Evolutionary conservation across 208 protist species (phyloP), one percentile per base, ranked within the genome.

Genomic region (Novymonas esmeraldas): DNA sequence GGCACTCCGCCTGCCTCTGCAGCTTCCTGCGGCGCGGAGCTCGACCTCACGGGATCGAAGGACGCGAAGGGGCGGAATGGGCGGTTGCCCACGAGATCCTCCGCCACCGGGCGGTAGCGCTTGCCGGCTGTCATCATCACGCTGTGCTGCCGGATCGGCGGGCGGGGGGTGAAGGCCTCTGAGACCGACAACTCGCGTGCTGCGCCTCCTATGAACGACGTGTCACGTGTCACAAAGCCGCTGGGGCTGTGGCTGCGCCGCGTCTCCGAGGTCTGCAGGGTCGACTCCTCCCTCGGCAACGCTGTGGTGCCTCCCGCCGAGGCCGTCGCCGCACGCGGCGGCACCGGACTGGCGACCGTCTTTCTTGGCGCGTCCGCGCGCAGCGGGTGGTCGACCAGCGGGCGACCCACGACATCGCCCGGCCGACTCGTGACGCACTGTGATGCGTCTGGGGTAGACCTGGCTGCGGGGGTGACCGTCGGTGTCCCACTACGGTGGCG

Each of bases 41-140:
- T 5, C 22, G 49, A 28, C 6, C 36, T 28, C n/a, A 33, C 46
- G 3, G 55, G 6, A 3, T 10, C 38, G 13, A 57, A 48, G 22
- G 46, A 36, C 2, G 13, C 26, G 36, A 48, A 28, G 34, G 61
- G 61, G 61, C 49, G 49, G 16, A 66, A 63, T 14, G 52, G 63
- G 5, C 38, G 52, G 45, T 62, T 62, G 0, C 39, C 44, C 62
- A 64, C 52, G 1, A 58, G 29, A 44, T 73, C 45, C 24, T 69
- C 58, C 13, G 67, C 28, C n/a, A 82, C 70, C 1, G 76, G 42
- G 28, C 52, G 52, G 70, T 74, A 77, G 28, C 55, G 64, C 31
- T 22, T 48, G 42, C 38, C 55, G 28, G 45, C 42, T 38, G 76
- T 82, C 6, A 77, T 64, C 20, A 82, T 62, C 1, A 70, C 70